Evolutionary conservation across 1,284 basidiomycete species (phyloP).

Genomic region (Uromyces viciae-fabae): DNA sequence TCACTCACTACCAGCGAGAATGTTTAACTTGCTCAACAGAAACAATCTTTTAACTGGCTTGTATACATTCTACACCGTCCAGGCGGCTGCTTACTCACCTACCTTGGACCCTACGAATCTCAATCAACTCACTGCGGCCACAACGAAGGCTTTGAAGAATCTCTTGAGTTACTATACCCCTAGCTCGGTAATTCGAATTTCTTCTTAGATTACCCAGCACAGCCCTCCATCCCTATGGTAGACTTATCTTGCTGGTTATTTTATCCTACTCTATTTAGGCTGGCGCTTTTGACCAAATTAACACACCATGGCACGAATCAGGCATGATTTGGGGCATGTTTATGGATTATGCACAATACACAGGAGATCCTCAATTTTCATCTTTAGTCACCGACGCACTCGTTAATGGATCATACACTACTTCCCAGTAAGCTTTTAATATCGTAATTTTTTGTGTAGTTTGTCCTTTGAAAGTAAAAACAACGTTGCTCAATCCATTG

Average conservation of each 20-base stretch:
- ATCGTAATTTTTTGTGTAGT: neutral
- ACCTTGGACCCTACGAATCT: constrained; percentile 19
- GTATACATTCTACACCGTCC: neutral
- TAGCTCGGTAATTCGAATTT: neutral
- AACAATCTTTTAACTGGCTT: constrained; percentile 8
- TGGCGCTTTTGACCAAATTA: constrained; percentile 7
- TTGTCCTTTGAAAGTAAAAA: neutral
- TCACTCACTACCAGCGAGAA: neutral
- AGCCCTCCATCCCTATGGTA: neutral
- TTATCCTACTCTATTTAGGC: neutral
- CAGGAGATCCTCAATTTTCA: constrained; percentile 31
- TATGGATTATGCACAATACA: constrained; percentile 36
- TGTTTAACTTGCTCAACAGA: neutral
- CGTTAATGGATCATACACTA: constrained; percentile 2
- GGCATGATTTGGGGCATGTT: constrained; percentile 32
- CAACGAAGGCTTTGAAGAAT: constrained; percentile 23
- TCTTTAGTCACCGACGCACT: constrained; percentile 14
- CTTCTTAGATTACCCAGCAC: neutral
- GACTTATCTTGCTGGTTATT: neutral
- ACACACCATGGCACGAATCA: constrained; percentile 44
- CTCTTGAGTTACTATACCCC: constrained; percentile 22
- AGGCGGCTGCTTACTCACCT: constrained; percentile 25
- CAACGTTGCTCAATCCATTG: neutral
- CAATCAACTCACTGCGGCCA: constrained; percentile 8
- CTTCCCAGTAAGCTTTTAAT: constrained; percentile 11